Conservation (phyloP, 768 basidiomycete species). For the Tephrocybe sp. region DNA sequence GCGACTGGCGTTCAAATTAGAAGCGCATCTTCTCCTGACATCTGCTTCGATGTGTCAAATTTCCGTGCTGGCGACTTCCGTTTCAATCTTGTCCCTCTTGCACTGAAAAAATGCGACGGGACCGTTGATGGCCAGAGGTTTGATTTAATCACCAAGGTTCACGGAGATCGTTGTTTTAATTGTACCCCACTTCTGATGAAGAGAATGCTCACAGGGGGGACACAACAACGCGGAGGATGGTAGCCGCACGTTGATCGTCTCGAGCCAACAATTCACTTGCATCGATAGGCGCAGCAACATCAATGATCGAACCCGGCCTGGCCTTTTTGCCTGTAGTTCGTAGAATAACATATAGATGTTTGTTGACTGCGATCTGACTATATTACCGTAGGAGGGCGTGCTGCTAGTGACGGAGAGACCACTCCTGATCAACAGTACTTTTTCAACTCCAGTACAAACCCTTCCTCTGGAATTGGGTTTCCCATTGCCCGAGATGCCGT, state of each 20-base stretch:
- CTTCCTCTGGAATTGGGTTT: constrained; percentile 21
- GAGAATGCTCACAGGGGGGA: constrained; percentile 17
- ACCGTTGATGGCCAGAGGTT: constrained; percentile 29
- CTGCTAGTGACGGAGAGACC: constrained; percentile 25
- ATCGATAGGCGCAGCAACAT: constrained; percentile 25
- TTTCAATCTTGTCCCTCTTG: constrained; percentile 31
- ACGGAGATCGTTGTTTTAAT: too few species aligned
- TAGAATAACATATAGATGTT: not conserved
- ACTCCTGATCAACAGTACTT: constrained; percentile 25
- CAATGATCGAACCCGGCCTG: constrained; percentile 28
- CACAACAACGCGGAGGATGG: constrained; percentile 28
- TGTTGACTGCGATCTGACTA: not conserved
- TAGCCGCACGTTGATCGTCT: constrained; percentile 27
- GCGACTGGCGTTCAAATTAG: constrained; percentile 26
- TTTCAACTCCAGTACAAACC: constrained; percentile 20
- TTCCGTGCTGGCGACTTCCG: constrained; percentile 30
- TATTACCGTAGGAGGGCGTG: constrained; percentile 20
- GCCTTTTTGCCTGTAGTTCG: constrained; percentile 27
- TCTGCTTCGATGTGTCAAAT: constrained; percentile 29
- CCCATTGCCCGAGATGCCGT: constrained; percentile 19
- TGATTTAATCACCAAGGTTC: constrained; percentile 31
- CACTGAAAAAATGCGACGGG: constrained; percentile 25
- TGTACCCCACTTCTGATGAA: not conserved
- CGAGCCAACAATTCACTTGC: constrained; percentile 28
- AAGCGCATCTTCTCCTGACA: constrained; percentile 24